These are phyloP conservation scores for Eucalyptus marginata DNA, from an alignment of 345 rosid species.

Conservation along the genomic window DNA sequence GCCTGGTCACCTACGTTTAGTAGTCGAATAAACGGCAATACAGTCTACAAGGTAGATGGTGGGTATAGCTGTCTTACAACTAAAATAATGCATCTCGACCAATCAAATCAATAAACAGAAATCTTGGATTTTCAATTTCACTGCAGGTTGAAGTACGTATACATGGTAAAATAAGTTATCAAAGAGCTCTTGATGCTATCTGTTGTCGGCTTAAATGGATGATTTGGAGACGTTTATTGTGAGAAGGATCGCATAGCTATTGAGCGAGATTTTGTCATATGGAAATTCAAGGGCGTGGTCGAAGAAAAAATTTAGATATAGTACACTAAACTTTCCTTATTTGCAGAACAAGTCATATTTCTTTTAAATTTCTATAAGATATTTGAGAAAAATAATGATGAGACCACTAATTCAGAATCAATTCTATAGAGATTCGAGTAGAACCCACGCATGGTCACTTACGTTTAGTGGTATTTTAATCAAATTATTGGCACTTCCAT, in stretches of 20 bases:
- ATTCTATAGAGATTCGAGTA: neutral
- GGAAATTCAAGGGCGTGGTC: neutral
- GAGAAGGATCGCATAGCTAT: neutral
- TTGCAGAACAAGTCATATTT: neutral
- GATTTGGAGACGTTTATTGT: neutral
- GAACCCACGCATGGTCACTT: neutral
- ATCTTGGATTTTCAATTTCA: neutral
- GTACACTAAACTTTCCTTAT: neutral
- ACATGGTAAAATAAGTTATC: neutral
- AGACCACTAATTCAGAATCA: neutral
- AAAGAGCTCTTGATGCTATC: neutral
- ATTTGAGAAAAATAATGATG: neutral
- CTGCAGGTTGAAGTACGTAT: neutral
- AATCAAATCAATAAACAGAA: neutral
- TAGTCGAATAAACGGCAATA: neutral
- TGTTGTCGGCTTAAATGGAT: neutral
- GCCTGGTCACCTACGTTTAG: neutral
- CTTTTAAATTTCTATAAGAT: neutral
- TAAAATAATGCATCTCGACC: neutral
- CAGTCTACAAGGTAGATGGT: neutral
- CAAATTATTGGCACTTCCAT: neutral
- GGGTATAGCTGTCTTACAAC: neutral
- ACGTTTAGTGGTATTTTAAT: no score
- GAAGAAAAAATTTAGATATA: neutral
- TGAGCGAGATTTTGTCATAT: neutral